Evolutionary conservation across 1,284 basidiomycete species (phyloP).

Genomic region (Cerioporus squamosus): DNA sequence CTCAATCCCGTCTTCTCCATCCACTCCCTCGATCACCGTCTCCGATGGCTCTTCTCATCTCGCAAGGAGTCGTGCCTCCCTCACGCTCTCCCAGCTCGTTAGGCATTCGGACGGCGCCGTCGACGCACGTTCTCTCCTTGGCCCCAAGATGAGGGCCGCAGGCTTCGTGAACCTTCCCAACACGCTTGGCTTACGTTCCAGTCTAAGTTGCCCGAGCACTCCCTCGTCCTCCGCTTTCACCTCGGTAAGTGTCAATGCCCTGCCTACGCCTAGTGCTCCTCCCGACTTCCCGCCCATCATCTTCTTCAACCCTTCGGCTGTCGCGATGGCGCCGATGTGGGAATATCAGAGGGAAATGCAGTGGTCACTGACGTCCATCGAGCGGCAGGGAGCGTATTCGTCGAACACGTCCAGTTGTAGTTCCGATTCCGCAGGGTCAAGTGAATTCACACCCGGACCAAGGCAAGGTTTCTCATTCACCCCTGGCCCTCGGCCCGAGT

Average conservation of each 20-base stretch:
- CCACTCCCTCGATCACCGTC: constrained; percentile 2
- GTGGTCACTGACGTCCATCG: constrained; percentile 8
- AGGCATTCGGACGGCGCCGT: constrained; percentile 34
- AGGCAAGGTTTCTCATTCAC: no score
- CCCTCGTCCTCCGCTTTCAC: constrained; percentile 1
- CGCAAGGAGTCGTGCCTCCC: constrained; percentile 15
- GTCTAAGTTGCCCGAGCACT: constrained; percentile 4
- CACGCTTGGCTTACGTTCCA: constrained; percentile 12
- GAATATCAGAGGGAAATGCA: constrained; percentile 28
- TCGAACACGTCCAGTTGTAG: not conserved
- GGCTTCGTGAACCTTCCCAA: constrained; percentile 35
- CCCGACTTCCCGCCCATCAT: constrained; percentile 37
- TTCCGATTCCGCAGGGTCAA: constrained; percentile 3
- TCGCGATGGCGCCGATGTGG: constrained; percentile 28
- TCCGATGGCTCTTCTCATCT: not conserved
- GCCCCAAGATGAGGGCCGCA: constrained; percentile 37
- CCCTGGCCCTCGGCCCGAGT: not conserved
- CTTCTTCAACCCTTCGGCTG: constrained; percentile 27
- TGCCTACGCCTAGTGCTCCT: constrained; percentile 32
- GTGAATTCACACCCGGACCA: not conserved
- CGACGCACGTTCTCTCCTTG: constrained; percentile 34
- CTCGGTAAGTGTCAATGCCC: constrained; percentile 10
- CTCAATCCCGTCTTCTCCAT: constrained; percentile 9
- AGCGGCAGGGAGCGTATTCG: not conserved
- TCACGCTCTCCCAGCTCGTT: constrained; percentile 31